A percentile compares a stretch with the other conserved stretches of the same genome.
Conservation (phyloP, 768 basidiomycete species). For the Serendipita vermifera region DNA sequence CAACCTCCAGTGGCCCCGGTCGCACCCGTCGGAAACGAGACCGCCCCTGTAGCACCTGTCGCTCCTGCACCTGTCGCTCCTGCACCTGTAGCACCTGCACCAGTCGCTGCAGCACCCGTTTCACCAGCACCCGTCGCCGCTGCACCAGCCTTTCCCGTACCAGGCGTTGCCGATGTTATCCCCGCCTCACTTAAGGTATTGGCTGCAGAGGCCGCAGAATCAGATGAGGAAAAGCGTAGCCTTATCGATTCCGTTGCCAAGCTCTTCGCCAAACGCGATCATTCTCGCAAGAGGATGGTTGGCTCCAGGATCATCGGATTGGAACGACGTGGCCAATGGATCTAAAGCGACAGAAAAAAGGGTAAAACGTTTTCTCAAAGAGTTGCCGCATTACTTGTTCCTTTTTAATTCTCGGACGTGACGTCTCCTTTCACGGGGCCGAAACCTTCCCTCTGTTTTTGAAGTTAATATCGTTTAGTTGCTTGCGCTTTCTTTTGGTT, state of each 20-base stretch:
- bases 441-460: too few species aligned
- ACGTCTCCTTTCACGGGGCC: too few species aligned
- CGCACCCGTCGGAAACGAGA: not conserved
- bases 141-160: not conserved
- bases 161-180: too few species aligned
- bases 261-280: not conserved
- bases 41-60: not conserved
- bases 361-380: too few species aligned
- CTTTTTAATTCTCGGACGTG: too few species aligned
- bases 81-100: not conserved
- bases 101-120: not conserved
- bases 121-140: not conserved
- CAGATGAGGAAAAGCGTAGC: not conserved
- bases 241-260: not conserved
- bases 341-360: too few species aligned
- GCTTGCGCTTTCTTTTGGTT: too few species aligned
- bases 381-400: not conserved
- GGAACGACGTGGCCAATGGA: not conserved
- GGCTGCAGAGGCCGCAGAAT: not conserved
- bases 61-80: not conserved
- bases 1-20: not conserved
- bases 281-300: constrained; percentile 1
- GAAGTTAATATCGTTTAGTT: too few species aligned
- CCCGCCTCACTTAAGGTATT: too few species aligned
- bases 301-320: not conserved